Conservation (phyloP, 164 flowering plant species). For the Magnolia officinalis region DNA sequence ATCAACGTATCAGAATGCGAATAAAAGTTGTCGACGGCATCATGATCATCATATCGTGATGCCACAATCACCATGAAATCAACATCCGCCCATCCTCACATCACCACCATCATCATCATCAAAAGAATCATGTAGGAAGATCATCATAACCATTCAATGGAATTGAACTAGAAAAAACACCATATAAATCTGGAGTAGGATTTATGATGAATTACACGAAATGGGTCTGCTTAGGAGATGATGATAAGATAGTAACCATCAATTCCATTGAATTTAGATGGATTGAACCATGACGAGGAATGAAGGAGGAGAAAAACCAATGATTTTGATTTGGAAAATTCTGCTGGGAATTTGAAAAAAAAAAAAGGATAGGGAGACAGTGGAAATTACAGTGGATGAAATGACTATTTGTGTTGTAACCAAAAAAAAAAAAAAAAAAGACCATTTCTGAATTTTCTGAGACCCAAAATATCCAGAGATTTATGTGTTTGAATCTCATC, state of each 20-base stretch:
- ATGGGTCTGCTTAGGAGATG: not conserved
- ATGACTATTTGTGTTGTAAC: not conserved
- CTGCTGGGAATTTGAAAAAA: slow-evolving; percentile 1
- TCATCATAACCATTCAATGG: not conserved
- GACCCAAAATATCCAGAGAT: not conserved
- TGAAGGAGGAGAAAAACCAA: slow-evolving; percentile 9
- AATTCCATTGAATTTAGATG: not conserved
- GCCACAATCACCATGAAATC: not conserved
- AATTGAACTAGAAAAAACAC: too few species aligned
- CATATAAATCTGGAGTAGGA: too few species aligned
- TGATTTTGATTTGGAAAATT: not conserved
- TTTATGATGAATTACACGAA: not conserved
- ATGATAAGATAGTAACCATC: not conserved
- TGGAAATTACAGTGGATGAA: slow-evolving; percentile 7
- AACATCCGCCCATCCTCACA: not conserved
- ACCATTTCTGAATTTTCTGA: slow-evolving; percentile 2
- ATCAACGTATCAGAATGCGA: not conserved
- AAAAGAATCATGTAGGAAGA: not conserved
- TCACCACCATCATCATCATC: not conserved
- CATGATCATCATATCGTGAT: not conserved
- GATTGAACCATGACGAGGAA: not conserved
- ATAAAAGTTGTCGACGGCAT: too few species aligned
- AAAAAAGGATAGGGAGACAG: slow-evolving; percentile 1
- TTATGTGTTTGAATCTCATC: slow-evolving; percentile 12
- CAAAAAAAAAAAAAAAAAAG: too few species aligned